Base-by-base conservation (phyloP, 2,329 filamentous ascomycete species). In the Clarireedia homoeocarpa region DNA sequence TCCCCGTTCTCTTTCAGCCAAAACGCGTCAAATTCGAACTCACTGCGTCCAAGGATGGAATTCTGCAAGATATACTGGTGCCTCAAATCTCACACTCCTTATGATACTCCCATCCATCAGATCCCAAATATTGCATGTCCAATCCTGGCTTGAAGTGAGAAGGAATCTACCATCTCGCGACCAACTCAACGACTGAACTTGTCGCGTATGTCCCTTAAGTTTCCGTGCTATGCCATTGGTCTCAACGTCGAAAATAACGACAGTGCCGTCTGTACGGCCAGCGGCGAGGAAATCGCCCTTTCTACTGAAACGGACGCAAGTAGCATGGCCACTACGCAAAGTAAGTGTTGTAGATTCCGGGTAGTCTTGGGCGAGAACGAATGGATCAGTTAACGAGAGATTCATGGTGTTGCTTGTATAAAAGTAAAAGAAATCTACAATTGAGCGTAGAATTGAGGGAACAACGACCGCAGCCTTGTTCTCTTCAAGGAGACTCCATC, bases 91-190 rank as follows among this genome's bases (percentile, higher is more conserved):
- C 65, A 96, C 87, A 63, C 89, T 91, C 62, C 91, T 86, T 77
- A 61, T 78, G 78, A 68, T 85, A 82, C 71, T 86, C 79, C 67
- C 86, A 79, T 48, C 82, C 78, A 80, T 80, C 57, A 99, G 76
- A 71, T 99, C 94, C 94, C 94, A 99, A 0, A 99, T 78, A 51
- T 96, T 91, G 61, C 88, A 91, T 72, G 95, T 95, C 89, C 92
- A 97, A 67, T 96, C 94, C 70, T 96, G 90, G 46, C 91, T 95
- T 10, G 91, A 89, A 57, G 90, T 96, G 56, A 99, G 81, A 52
- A 99, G 78, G 72, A 96, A 97, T 62, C 89, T 82, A 26, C 94
- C 92, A 73, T 91, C 89, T 65, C 86, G 81, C 52, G 92, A 96
- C 94, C 94, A 99, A 75, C 91, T 95, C 58, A 99, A 73, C 51